phyloP scores from a whole-genome alignment of 768 basidiomycete genomes.

The Antrodiella citrinella region DNA sequence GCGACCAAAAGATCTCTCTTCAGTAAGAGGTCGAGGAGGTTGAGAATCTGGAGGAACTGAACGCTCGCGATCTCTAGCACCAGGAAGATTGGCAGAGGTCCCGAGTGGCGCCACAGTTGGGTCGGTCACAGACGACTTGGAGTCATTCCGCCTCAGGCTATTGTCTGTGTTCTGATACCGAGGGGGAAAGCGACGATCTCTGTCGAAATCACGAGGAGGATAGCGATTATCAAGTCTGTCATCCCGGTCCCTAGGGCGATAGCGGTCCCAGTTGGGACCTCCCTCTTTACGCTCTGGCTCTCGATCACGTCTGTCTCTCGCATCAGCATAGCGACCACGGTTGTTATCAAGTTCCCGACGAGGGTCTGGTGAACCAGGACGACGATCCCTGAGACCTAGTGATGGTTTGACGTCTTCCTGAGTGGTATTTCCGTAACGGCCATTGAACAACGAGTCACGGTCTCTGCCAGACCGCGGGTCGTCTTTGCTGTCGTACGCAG shows the following conservation, averaged over 20 bases:
- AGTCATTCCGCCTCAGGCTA: slow-evolving; percentile 25
- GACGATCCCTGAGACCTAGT: slow-evolving; percentile 10
- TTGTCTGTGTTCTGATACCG: slow-evolving; percentile 27
- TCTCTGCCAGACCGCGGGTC: slow-evolving; percentile 19
- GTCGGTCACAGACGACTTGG: slow-evolving; percentile 15
- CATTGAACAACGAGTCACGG: slow-evolving; percentile 12
- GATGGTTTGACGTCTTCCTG: slow-evolving; percentile 22
- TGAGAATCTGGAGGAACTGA: slow-evolving; percentile 12
- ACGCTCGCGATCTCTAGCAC: slow-evolving; percentile 13
- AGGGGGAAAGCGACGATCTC: slow-evolving; percentile 33
- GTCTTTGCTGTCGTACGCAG: slow-evolving; percentile 18
- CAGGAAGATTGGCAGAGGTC: neutral
- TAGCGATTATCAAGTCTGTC: slow-evolving; percentile 18
- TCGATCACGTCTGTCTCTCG: neutral
- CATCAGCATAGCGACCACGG: neutral
- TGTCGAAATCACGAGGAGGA: slow-evolving; percentile 25
- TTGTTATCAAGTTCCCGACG: neutral
- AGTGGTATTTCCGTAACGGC: slow-evolving; percentile 7
- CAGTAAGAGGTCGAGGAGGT: slow-evolving; percentile 17
- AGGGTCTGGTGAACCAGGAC: neutral
- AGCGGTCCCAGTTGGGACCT: slow-evolving; percentile 23
- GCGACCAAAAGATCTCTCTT: slow-evolving; percentile 5
- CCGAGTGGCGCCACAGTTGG: slow-evolving; percentile 1
- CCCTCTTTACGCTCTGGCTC: slow-evolving; percentile 18
- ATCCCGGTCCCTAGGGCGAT: slow-evolving; percentile 25